phyloP scores from a whole-genome alignment of 2,329 filamentous ascomycete genomes.

The Decorospora gaudefroyi region DNA sequence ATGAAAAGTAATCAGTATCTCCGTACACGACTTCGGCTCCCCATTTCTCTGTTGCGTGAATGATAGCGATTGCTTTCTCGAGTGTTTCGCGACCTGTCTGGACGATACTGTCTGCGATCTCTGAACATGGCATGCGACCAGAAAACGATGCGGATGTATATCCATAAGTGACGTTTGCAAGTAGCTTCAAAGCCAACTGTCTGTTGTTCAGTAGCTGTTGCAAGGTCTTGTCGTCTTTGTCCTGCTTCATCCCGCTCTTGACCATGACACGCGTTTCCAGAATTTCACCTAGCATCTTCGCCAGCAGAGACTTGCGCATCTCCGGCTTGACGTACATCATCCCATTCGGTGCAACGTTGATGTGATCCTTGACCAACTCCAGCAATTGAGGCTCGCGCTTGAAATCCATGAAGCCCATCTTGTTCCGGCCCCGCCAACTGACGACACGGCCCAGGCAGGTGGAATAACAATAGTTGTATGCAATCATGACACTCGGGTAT shows the following conservation, averaged over 20 bases:
- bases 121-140: conserved; percentile 94
- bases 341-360: conserved; percentile 93
- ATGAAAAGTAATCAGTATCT: conserved; percentile 95
- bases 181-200: conserved; percentile 89
- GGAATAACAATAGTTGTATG: conserved; percentile 98
- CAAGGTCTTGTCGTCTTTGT: conserved; percentile 83
- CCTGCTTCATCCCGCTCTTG: conserved; percentile 92
- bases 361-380: conserved; percentile 76
- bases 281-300: conserved; percentile 96
- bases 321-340: conserved; percentile 91
- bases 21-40: conserved; percentile 96
- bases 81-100: conserved; percentile 94
- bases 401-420: conserved; percentile 94
- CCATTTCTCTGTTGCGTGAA: conserved; percentile 87
- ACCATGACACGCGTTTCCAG: conserved; percentile 97
- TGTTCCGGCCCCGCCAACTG: conserved; percentile 86
- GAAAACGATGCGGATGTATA: conserved; percentile 98
- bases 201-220: conserved; percentile 90
- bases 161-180: conserved; percentile 98
- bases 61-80: conserved; percentile 88
- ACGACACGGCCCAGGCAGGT: conserved; percentile 87
- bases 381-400: conserved; percentile 74
- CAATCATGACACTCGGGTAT: conserved; percentile 98
- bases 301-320: conserved; percentile 85
- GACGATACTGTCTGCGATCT: conserved; percentile 97